Conservation (phyloP, 352 stramenopile genomes). For the Globisporangium recalcitrans region DNA sequence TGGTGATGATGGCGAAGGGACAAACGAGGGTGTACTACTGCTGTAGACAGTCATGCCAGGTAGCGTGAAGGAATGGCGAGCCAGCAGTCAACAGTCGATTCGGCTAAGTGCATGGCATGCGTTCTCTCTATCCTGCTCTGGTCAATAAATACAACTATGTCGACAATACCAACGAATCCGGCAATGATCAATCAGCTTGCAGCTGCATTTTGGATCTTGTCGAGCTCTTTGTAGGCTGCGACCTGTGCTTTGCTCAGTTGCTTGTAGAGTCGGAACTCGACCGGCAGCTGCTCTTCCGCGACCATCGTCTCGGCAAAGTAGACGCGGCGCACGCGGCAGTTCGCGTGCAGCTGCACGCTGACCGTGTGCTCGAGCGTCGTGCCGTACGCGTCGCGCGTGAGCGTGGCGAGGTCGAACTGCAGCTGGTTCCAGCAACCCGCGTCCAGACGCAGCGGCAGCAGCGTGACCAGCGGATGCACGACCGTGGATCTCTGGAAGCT, state of each 20-base stretch:
- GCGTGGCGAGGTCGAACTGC: slow-evolving; percentile 39
- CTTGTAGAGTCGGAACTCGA: slow-evolving; percentile 52
- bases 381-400: slow-evolving; percentile 40
- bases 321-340: slow-evolving; percentile 49
- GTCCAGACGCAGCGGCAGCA: slow-evolving; percentile 41
- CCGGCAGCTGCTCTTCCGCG: slow-evolving; percentile 32
- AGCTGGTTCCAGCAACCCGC: slow-evolving; percentile 50
- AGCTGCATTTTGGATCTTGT: slow-evolving; percentile 12
- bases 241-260: slow-evolving; percentile 34
- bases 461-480: slow-evolving; percentile 31
- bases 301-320: slow-evolving; percentile 50
- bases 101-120: not conserved
- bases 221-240: slow-evolving; percentile 16
- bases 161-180: not conserved
- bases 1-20: too few relatives aligned
- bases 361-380: slow-evolving; percentile 33
- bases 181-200: not conserved
- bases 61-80: not conserved
- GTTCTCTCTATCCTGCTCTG: not conserved
- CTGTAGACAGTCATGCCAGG: too few relatives aligned
- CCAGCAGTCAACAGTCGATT: not conserved
- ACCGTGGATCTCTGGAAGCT: slow-evolving; percentile 41
- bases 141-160: not conserved
- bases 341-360: slow-evolving; percentile 48
- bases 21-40: too few relatives aligned